Evolutionary conservation across 768 basidiomycete species (phyloP).

Genomic region (Ramaria sp.): DNA sequence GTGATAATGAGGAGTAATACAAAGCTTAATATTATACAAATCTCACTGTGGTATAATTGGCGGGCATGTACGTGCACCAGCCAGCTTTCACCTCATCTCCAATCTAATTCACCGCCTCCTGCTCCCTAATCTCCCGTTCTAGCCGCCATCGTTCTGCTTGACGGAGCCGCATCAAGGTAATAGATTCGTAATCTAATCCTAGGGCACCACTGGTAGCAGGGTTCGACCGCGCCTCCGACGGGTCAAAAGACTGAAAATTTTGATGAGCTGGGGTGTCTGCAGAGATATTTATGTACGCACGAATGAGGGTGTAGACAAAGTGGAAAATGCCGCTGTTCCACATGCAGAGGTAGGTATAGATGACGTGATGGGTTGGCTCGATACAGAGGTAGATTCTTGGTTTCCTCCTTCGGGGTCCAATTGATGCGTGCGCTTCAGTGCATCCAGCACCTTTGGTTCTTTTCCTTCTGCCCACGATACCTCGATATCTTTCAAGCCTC

Average conservation of each 20-base stretch:
- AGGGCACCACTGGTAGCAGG: conserved; percentile 17
- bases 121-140: conserved; percentile 26
- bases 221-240: conserved; percentile 7
- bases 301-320: conserved; percentile 4
- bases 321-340: neutral
- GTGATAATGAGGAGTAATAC: too few relatives aligned
- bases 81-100: too few relatives aligned
- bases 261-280: neutral
- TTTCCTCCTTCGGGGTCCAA: neutral
- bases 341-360: neutral
- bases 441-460: conserved; percentile 62
- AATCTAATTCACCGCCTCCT: neutral
- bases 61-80: too few relatives aligned
- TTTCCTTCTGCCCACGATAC: conserved; percentile 64
- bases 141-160: conserved; percentile 72
- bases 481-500: conserved; percentile 51
- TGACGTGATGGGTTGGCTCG: neutral
- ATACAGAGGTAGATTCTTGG: neutral
- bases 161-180: conserved; percentile 71
- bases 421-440: conserved; percentile 33
- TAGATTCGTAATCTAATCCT: conserved; percentile 64
- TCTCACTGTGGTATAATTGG: too few relatives aligned
- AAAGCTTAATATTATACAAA: too few relatives aligned
- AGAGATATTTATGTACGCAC: neutral
- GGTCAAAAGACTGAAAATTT: neutral